phyloP scores from a whole-genome alignment of 1,284 basidiomycete species.

The Phaffia rhodozyma region DNA sequence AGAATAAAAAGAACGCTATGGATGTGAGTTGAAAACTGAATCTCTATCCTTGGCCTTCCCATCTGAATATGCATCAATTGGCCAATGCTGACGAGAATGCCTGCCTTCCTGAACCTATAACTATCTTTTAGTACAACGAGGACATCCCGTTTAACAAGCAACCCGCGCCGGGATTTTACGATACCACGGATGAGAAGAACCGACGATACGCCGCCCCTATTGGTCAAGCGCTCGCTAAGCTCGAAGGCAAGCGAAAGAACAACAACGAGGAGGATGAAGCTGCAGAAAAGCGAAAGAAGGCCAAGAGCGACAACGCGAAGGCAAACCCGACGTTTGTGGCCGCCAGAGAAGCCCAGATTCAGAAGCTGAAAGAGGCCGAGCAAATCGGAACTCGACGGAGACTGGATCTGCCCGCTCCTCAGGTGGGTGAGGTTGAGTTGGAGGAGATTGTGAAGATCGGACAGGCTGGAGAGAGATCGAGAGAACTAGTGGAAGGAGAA shows the following conservation, averaged over 20 bases:
- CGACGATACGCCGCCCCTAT: constrained; percentile 76
- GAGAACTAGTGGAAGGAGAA: constrained; percentile 56
- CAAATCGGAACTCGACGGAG: constrained; percentile 81
- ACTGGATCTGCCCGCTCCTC: constrained; percentile 73
- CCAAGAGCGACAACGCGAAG: constrained; percentile 42
- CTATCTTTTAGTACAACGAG: constrained; percentile 66
- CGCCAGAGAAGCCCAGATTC: constrained; percentile 89
- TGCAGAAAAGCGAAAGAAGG: constrained; percentile 67
- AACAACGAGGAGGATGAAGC: constrained; percentile 67
- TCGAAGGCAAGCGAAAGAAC: constrained; percentile 78
- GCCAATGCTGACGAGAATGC: constrained; percentile 14
- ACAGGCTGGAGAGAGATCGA: constrained; percentile 75
- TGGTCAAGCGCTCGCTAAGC: constrained; percentile 73
- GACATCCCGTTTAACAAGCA: constrained; percentile 99
- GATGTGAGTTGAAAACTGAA: constrained; percentile 50
- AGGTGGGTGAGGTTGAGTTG: constrained; percentile 89
- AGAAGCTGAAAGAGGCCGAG: constrained; percentile 92
- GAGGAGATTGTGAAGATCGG: constrained; percentile 99
- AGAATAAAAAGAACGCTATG: constrained; percentile 75
- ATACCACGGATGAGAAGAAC: constrained; percentile 89
- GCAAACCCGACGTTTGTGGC: constrained; percentile 82
- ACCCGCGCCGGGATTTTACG: constrained; percentile 89
- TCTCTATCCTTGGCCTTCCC: constrained; percentile 5
- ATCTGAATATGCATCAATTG: not conserved
- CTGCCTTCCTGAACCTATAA: not conserved